phyloP scores from a whole-genome alignment of 768 basidiomycete genomes.

The Mrakia blollopis region DNA sequence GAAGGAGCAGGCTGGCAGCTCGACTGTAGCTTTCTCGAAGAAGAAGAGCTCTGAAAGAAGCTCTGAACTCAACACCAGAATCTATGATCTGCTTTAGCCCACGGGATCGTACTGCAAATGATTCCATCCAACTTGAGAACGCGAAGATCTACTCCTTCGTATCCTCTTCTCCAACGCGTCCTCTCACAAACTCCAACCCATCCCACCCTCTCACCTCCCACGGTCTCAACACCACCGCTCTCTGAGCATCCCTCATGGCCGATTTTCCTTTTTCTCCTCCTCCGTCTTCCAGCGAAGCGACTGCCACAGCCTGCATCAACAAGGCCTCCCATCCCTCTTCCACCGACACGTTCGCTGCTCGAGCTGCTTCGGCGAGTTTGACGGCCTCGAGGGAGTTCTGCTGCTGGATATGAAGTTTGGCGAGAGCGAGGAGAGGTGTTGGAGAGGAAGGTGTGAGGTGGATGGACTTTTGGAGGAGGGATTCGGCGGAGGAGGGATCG shows the following conservation, averaged over 20 bases:
- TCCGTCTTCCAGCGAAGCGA: slow-evolving; percentile 32
- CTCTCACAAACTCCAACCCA: slow-evolving; percentile 18
- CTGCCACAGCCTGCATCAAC: slow-evolving; percentile 34
- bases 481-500: slow-evolving; percentile 11
- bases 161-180: neutral
- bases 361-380: slow-evolving; percentile 31
- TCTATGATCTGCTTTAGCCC: too few species aligned
- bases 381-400: slow-evolving; percentile 32
- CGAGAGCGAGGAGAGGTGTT: slow-evolving; percentile 2
- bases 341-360: slow-evolving; percentile 25
- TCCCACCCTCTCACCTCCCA: slow-evolving; percentile 37
- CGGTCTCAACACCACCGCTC: slow-evolving; percentile 37
- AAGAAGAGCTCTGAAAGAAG: too few species aligned
- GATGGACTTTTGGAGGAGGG: slow-evolving; percentile 11
- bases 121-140: too few species aligned
- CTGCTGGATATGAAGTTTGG: slow-evolving; percentile 24
- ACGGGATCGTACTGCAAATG: too few species aligned
- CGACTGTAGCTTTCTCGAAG: too few species aligned
- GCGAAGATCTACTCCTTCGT: neutral
- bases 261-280: slow-evolving; percentile 26
- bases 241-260: slow-evolving; percentile 34
- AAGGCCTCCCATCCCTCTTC: slow-evolving; percentile 34
- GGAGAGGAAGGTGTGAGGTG: slow-evolving; percentile 20
- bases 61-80: too few species aligned
- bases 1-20: too few species aligned